Evolutionary conservation across 345 rosid genomes (phyloP).

Genomic region (Gossypium ekmanianum): DNA sequence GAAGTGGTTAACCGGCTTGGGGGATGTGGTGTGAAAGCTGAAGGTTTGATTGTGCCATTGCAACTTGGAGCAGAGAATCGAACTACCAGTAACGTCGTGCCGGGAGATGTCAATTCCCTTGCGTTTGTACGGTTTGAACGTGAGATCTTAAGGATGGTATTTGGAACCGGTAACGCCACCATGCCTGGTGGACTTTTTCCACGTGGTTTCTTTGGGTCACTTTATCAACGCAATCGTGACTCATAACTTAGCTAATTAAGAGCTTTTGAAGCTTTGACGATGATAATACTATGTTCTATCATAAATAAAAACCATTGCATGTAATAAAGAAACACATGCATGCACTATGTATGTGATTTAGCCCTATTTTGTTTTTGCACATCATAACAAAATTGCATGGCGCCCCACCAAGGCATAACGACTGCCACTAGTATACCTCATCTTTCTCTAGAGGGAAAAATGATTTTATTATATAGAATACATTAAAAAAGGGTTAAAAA

Average conservation of each 20-base stretch:
- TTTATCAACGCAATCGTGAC: neutral
- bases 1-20: constrained; percentile 31
- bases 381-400: too few relatives aligned
- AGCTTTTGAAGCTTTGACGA: neutral
- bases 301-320: too few relatives aligned
- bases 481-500: too few relatives aligned
- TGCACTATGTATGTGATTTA: too few relatives aligned
- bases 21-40: constrained; percentile 39
- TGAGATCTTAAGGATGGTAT: constrained; percentile 38
- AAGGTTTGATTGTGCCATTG: constrained; percentile 42
- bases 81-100: constrained; percentile 30
- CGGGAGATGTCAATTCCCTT: constrained; percentile 28
- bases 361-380: too few relatives aligned
- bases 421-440: too few relatives aligned
- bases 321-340: too few relatives aligned
- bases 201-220: constrained; percentile 25
- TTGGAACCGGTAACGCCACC: constrained; percentile 31
- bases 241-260: neutral
- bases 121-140: constrained; percentile 27
- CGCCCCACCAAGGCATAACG: too few relatives aligned
- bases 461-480: too few relatives aligned
- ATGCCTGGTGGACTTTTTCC: constrained; percentile 40
- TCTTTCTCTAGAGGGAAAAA: too few relatives aligned
- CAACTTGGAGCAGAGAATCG: constrained; percentile 36
- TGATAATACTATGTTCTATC: too few relatives aligned